Evolutionary conservation across 2,329 filamentous ascomycete species (phyloP).

Genomic region (Fusarium anthophilum): DNA sequence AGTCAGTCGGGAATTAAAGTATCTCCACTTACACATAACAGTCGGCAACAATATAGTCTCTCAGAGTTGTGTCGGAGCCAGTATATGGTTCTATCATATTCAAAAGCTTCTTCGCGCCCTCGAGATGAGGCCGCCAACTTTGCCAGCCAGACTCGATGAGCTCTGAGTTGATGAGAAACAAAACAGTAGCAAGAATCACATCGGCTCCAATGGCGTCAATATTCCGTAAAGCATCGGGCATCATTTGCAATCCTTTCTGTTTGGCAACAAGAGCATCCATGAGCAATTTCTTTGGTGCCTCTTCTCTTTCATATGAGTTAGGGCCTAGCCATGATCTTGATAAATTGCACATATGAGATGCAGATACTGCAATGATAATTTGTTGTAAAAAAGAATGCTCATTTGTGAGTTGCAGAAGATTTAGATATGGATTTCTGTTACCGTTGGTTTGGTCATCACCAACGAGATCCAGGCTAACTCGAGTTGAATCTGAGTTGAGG

Average conservation of each 20-base stretch:
- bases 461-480: slow-evolving; percentile 62
- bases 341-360: slow-evolving; percentile 56
- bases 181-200: slow-evolving; percentile 55
- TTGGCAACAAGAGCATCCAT: slow-evolving; percentile 57
- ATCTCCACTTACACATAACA: slow-evolving; percentile 52
- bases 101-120: slow-evolving; percentile 56
- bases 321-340: slow-evolving; percentile 28
- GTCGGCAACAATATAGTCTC: slow-evolving; percentile 58
- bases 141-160: slow-evolving; percentile 59
- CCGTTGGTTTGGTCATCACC: slow-evolving; percentile 53
- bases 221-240: slow-evolving; percentile 51
- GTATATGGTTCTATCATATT: slow-evolving; percentile 48
- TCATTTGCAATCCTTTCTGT: slow-evolving; percentile 53
- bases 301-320: slow-evolving; percentile 45
- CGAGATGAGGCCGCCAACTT: slow-evolving; percentile 57
- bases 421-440: slow-evolving; percentile 56
- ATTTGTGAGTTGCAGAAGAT: slow-evolving; percentile 52
- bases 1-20: too few species aligned
- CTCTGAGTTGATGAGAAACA: slow-evolving; percentile 61
- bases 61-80: slow-evolving; percentile 47
- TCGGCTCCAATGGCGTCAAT: slow-evolving; percentile 50
- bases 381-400: slow-evolving; percentile 54
- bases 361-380: slow-evolving; percentile 58
- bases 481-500: slow-evolving; percentile 50
- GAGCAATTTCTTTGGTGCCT: slow-evolving; percentile 41